phyloP scores from a whole-genome alignment of 2,329 filamentous ascomycete species.

The Pseudocercospora macadamiae region DNA sequence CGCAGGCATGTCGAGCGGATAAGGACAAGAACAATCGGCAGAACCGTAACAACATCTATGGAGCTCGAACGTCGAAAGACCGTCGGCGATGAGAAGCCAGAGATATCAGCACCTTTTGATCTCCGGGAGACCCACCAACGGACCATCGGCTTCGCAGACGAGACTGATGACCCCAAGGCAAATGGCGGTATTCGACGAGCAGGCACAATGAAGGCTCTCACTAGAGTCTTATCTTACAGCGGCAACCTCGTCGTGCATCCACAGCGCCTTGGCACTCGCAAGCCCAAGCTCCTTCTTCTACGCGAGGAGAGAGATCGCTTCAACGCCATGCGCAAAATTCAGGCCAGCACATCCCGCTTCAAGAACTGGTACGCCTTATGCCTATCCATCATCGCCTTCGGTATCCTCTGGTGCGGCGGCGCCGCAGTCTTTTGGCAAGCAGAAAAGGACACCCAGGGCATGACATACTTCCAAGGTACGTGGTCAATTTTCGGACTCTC shows the following conservation, averaged over 20 bases:
- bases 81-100: constrained; percentile 2
- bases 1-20: constrained; percentile 60
- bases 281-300: constrained; percentile 58
- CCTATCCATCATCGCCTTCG: constrained; percentile 69
- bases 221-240: too few relatives aligned
- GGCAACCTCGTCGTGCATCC: constrained; percentile 23
- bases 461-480: constrained; percentile 82
- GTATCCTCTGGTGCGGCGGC: constrained; percentile 77
- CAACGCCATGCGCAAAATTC: constrained; percentile 70
- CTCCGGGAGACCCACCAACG: constrained; percentile 14
- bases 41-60: constrained; percentile 56
- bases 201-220: constrained; percentile 18
- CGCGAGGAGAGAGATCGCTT: constrained; percentile 53
- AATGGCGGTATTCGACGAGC: background rate
- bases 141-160: constrained; percentile 21
- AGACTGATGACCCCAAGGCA: background rate
- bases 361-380: constrained; percentile 75
- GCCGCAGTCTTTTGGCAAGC: constrained; percentile 72
- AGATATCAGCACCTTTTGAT: constrained; percentile 22
- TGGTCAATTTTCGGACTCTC: too few relatives aligned
- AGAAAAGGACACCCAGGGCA: constrained; percentile 55
- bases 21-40: constrained; percentile 57
- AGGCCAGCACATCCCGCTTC: constrained; percentile 64
- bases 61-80: constrained; percentile 44
- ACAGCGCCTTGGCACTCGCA: constrained; percentile 27